Conservation (phyloP, 2,329 filamentous ascomycete species). For the Ophiostoma fasciatum region DNA sequence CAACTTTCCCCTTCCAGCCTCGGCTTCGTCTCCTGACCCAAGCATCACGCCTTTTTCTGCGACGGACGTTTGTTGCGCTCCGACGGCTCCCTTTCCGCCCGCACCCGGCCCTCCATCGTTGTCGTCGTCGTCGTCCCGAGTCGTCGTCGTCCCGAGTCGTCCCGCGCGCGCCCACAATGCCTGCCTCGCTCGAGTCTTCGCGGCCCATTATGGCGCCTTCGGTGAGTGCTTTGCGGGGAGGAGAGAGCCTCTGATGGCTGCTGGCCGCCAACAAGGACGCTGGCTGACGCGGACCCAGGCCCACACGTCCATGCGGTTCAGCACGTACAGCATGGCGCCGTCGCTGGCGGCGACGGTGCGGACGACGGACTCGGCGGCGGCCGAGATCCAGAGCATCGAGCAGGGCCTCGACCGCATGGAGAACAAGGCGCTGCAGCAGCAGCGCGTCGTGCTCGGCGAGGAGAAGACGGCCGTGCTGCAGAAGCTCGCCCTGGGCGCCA, state of each 20-base stretch:
- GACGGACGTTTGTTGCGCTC: no score
- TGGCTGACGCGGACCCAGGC: no score
- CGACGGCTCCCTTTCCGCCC: no score
- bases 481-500: constrained; percentile 79
- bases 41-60: no score
- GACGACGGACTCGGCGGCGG: constrained; percentile 38
- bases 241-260: no score
- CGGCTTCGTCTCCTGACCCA: no score
- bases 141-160: neutral
- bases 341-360: constrained; percentile 43
- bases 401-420: constrained; percentile 74
- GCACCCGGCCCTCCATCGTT: no score
- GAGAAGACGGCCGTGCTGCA: constrained; percentile 71
- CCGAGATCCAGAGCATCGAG: constrained; percentile 55
- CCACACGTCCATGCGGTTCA: constrained; percentile 41
- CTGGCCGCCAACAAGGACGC: no score
- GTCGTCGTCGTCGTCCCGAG: neutral
- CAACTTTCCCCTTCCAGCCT: no score
- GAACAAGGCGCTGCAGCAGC: constrained; percentile 69
- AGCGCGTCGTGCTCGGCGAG: constrained; percentile 64
- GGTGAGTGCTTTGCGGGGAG: no score
- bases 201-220: constrained; percentile 49
- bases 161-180: no score
- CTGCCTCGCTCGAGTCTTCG: constrained; percentile 42
- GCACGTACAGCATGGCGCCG: constrained; percentile 44